Evolutionary conservation across 139 green algal species (phyloP).

Genomic region (Closterium sp.): DNA sequence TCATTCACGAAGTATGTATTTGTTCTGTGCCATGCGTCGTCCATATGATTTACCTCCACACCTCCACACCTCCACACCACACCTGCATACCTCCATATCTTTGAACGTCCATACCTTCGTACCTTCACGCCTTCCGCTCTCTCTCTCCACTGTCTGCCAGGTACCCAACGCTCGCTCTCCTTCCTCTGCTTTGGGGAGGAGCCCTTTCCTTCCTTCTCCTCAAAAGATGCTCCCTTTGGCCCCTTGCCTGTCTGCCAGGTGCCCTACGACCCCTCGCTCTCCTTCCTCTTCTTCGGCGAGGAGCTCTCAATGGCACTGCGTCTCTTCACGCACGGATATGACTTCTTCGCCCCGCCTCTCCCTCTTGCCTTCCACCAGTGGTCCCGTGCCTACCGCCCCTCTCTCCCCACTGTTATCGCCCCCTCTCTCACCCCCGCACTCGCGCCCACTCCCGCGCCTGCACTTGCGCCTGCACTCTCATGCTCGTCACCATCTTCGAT

Average conservation of each 20-base stretch:
- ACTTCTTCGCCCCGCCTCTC: constrained; percentile 60
- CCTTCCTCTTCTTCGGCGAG: constrained; percentile 79
- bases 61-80: background rate
- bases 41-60: background rate
- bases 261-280: constrained; percentile 54
- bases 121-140: background rate
- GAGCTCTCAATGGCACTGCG: constrained; percentile 64
- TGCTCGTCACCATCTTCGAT: background rate
- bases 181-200: constrained; percentile 81
- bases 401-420: background rate
- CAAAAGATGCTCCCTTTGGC: no score
- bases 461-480: background rate
- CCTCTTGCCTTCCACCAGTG: constrained; percentile 62
- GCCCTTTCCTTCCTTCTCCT: background rate
- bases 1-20: constrained; percentile 56
- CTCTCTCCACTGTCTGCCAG: background rate
- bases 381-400: constrained; percentile 19
- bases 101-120: background rate
- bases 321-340: constrained; percentile 67
- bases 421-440: background rate
- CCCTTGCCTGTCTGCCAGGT: constrained; percentile 13
- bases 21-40: background rate
- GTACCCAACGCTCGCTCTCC: constrained; percentile 53
- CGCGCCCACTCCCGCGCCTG: no score
- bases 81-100: background rate